These are phyloP conservation scores for Hexamita inflata DNA, from an alignment of 208 protist species.

Conservation along the genomic window DNA sequence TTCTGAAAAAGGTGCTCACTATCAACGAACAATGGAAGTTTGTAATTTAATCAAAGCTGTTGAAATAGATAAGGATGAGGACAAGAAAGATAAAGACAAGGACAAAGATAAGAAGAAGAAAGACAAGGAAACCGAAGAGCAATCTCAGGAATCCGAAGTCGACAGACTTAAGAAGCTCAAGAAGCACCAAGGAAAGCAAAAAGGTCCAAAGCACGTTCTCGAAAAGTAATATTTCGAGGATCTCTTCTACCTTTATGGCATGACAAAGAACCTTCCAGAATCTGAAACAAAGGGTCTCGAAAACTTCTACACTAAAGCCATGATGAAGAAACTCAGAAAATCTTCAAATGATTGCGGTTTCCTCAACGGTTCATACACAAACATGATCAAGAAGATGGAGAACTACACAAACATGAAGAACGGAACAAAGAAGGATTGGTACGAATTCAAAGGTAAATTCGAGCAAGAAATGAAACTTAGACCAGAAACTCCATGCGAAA, in stretches of 20 bases:
- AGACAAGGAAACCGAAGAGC: too few species aligned
- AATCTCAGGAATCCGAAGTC: too few species aligned
- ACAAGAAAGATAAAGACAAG: not conserved
- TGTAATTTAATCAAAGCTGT: not conserved
- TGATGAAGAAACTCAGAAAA: not conserved
- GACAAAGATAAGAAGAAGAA: not conserved
- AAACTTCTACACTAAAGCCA: not conserved
- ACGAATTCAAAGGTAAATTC: not conserved
- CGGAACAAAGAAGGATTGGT: not conserved
- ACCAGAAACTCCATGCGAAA: not conserved
- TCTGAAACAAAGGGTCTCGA: not conserved
- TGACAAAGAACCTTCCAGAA: not conserved
- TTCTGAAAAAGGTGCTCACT: not conserved
- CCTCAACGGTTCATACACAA: not conserved
- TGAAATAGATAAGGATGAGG: not conserved
- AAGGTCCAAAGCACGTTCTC: not conserved
- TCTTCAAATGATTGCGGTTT: not conserved
- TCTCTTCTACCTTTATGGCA: not conserved
- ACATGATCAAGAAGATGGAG: not conserved
- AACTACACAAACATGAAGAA: too few species aligned
- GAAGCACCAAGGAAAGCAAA: too few species aligned
- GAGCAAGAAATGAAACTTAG: not conserved
- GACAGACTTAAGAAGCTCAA: too few species aligned
- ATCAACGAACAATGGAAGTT: not conserved
- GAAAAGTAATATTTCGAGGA: not conserved